Evolutionary conservation across 768 basidiomycete genomes (phyloP), one percentile per base, ranked within the genome.

Genomic region (Mycena sanguinolenta): DNA sequence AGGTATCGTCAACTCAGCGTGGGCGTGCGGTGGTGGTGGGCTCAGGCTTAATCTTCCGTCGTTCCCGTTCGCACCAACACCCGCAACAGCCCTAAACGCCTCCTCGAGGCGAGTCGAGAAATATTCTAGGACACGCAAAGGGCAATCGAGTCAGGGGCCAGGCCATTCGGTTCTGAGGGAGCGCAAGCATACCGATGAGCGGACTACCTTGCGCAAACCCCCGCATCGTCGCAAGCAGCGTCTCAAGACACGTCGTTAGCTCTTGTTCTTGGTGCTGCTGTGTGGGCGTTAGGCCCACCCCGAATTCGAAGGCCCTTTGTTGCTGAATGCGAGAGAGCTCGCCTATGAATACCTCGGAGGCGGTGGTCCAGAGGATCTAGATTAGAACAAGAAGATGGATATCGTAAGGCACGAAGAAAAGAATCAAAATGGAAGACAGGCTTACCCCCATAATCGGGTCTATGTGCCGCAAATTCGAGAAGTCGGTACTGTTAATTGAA

Each of bases 371-470:
- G n/a, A 70, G 42, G 23, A 70, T 70, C 69, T 70, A 16, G n/a
- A n/a, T n/a, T n/a, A n/a, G n/a, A n/a, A n/a, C n/a, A n/a, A 12
- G 21, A 6, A 50, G 13, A 50, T 10, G 27, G 27, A 1, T 19
- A 10, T 34, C 32, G n/a, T n/a, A n/a, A 34, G 32, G 32, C n/a
- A 39, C 13, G 58, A 4, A 30, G 30, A 39, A 10, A 17, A 52
- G 5, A 39, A 9, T 36, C 10, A 34, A 9, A 30, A 14, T 23
- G 44, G n/a, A 46, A n/a, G 12, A 66, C 9, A 23, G 1, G 44
- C 73, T 30, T 30, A 74, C 69, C 53, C 42, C 75, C 63, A 69
- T 55, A 63, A 75, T 75, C 8, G 73, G 71, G 67, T 76, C 73
- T 12, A 74, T 54, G 36, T 63, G 64, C 12, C n/a, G 52, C 44